Conservation (phyloP, 208 protist genomes). For the Lotmaria passim region DNA sequence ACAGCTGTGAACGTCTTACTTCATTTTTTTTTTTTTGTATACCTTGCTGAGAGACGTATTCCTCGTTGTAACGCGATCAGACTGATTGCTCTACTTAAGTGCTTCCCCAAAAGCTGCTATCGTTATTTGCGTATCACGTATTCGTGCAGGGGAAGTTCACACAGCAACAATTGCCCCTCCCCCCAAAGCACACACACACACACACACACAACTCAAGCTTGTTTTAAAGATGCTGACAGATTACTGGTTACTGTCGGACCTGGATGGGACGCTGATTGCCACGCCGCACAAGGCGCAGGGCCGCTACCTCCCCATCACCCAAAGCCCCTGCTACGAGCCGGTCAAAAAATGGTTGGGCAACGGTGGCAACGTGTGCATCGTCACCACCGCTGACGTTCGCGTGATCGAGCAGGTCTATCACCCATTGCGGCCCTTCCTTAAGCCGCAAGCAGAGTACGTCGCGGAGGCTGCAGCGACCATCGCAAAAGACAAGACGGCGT, state of each 20-base stretch:
- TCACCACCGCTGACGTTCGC: conserved; percentile 81
- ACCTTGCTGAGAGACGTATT: too few species aligned
- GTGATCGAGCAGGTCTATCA: conserved; percentile 77
- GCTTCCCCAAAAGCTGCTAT: too few species aligned
- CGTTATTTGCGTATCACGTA: too few species aligned
- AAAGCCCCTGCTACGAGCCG: conserved; percentile 63
- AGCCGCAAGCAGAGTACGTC: conserved; percentile 22
- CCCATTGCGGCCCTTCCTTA: conserved; percentile 51
- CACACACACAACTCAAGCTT: too few species aligned
- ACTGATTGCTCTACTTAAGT: too few species aligned
- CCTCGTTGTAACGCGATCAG: too few species aligned
- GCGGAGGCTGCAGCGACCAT: conserved; percentile 11
- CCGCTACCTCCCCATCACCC: conserved; percentile 61
- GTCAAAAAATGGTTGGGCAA: conserved; percentile 68
- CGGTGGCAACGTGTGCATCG: conserved; percentile 80
- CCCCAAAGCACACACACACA: too few species aligned
- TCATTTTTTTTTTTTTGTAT: background rate
- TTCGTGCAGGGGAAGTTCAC: too few species aligned
- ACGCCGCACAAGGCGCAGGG: conserved; percentile 89
- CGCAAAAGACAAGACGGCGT: background rate
- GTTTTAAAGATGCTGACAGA: conserved; percentile 49
- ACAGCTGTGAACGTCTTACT: background rate
- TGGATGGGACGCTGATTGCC: conserved; percentile 84
- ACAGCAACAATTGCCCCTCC: too few species aligned
- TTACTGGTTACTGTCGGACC: conserved; percentile 80